These are phyloP conservation scores for Nothophoma quercina DNA, from an alignment of 2,329 filamentous ascomycete species.

Conservation along the genomic window DNA sequence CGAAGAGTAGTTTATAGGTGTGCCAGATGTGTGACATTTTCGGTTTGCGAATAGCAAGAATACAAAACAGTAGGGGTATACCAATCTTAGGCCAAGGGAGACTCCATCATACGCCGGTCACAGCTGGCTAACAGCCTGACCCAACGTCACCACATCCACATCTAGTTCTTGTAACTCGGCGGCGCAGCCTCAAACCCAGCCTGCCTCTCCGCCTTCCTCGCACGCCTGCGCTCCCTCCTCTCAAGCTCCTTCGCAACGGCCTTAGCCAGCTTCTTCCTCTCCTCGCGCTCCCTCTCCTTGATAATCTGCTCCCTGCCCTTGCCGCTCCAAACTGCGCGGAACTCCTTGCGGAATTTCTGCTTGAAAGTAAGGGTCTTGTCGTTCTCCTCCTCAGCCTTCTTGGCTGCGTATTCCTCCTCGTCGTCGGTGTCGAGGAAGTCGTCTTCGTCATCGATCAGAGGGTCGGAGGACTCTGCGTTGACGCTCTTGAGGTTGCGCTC, in stretches of 20 bases:
- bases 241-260: conserved; percentile 42
- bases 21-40: neutral
- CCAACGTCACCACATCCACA: neutral
- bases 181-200: conserved; percentile 29
- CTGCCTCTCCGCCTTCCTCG: conserved; percentile 30
- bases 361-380: conserved; percentile 37
- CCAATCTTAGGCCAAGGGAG: conserved; percentile 15
- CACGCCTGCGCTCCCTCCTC: conserved; percentile 34
- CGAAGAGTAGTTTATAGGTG: conserved; percentile 33
- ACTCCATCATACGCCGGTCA: conserved; percentile 6
- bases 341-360: conserved; percentile 44
- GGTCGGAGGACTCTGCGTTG: conserved; percentile 30
- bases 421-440: conserved; percentile 44
- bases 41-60: neutral
- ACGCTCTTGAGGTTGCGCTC: conserved; percentile 33
- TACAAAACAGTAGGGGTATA: conserved; percentile 13
- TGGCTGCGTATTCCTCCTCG: conserved; percentile 37
- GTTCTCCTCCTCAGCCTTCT: conserved; percentile 40
- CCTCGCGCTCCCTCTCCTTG: conserved; percentile 42
- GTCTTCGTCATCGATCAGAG: conserved; percentile 29
- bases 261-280: conserved; percentile 42
- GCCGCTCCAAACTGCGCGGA: conserved; percentile 38
- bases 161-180: conserved; percentile 32
- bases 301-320: conserved; percentile 35
- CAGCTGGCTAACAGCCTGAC: neutral